Percentiles rank a stretch among this genome's conserved stretches.
These are phyloP conservation scores for Plenodomus tracheiphilus DNA, from an alignment of 2,329 filamentous ascomycete species.

Conservation along the genomic window DNA sequence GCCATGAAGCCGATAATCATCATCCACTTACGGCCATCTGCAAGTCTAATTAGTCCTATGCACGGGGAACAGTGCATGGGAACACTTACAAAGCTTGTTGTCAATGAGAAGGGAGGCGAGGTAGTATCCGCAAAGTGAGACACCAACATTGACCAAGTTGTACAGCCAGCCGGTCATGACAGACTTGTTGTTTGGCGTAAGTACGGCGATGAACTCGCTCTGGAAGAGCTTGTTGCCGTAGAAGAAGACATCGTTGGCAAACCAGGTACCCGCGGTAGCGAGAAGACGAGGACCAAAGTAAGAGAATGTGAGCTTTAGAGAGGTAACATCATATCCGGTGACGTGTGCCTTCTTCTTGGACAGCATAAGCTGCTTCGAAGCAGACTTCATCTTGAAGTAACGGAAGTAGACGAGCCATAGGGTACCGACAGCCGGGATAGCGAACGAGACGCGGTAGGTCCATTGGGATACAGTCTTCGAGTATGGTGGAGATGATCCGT, in stretches of 20 bases:
- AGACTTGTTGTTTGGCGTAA: conserved; percentile 69
- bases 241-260: conserved; percentile 97
- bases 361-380: conserved; percentile 76
- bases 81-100: conserved; percentile 72
- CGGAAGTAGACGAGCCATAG: conserved; percentile 96
- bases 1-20: conserved; percentile 91
- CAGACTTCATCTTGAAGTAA: conserved; percentile 90
- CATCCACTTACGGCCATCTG: conserved; percentile 88
- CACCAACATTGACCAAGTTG: conserved; percentile 88
- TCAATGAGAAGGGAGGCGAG: conserved; percentile 85
- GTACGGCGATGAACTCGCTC: conserved; percentile 81
- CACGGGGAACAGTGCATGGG: no score
- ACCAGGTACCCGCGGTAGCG: conserved; percentile 88
- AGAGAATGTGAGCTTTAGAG: conserved; percentile 74
- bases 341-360: conserved; percentile 86
- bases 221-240: conserved; percentile 99
- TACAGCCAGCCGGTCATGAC: conserved; percentile 89
- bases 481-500: conserved; percentile 75
- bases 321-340: conserved; percentile 89
- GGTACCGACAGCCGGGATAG: conserved; percentile 85
- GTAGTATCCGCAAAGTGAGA: conserved; percentile 88
- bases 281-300: conserved; percentile 86
- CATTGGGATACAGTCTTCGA: conserved; percentile 77
- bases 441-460: conserved; percentile 91
- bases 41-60: not conserved